A percentile compares a stretch with the other conserved stretches of the same genome.
phyloP scores from a whole-genome alignment of 1,284 basidiomycete species.

The Cutaneotrichosporon sp. region DNA sequence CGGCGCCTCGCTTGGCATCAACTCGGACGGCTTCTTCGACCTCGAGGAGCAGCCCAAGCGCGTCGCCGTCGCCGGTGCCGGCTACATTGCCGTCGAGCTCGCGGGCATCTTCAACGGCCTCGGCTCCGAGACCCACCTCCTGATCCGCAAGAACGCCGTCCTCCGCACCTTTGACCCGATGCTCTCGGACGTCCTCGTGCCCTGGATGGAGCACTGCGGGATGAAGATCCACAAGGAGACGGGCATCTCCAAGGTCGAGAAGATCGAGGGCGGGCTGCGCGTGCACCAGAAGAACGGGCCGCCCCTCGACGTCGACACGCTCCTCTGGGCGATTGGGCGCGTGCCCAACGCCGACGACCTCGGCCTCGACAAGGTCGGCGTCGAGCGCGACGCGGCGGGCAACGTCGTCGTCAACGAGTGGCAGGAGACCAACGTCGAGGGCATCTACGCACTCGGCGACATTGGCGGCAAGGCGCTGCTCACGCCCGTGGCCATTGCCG shows the following conservation, averaged over 20 bases:
- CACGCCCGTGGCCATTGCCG: conserved; percentile 98
- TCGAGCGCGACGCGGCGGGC: conserved; percentile 74
- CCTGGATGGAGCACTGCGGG: conserved; percentile 83
- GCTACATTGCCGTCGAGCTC: conserved; percentile 96
- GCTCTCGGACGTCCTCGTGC: conserved; percentile 81
- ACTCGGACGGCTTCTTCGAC: conserved; percentile 96
- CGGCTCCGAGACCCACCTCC: conserved; percentile 84
- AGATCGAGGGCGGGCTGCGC: conserved; percentile 66
- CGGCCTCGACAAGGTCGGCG: conserved; percentile 74
- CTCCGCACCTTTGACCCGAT: conserved; percentile 90
- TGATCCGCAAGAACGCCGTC: conserved; percentile 87
- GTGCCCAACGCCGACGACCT: conserved; percentile 76
- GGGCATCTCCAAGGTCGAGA: conserved; percentile 73
- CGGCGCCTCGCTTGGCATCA: conserved; percentile 84
- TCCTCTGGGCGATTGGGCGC: conserved; percentile 96
- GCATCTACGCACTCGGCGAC: conserved; percentile 85
- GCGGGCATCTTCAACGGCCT: conserved; percentile 85
- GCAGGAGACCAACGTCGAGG: conserved; percentile 75
- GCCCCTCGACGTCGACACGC: conserved; percentile 76
- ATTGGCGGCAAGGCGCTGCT: conserved; percentile 87
- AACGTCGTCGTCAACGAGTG: conserved; percentile 88
- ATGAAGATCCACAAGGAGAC: conserved; percentile 80
- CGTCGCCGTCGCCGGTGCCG: conserved; percentile 92
- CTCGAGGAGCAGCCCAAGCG: conserved; percentile 87
- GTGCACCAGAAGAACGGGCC: conserved; percentile 68